Base-by-base conservation (phyloP, 2,329 filamentous ascomycete genomes). In the Chaetomiaceae sp. region DNA sequence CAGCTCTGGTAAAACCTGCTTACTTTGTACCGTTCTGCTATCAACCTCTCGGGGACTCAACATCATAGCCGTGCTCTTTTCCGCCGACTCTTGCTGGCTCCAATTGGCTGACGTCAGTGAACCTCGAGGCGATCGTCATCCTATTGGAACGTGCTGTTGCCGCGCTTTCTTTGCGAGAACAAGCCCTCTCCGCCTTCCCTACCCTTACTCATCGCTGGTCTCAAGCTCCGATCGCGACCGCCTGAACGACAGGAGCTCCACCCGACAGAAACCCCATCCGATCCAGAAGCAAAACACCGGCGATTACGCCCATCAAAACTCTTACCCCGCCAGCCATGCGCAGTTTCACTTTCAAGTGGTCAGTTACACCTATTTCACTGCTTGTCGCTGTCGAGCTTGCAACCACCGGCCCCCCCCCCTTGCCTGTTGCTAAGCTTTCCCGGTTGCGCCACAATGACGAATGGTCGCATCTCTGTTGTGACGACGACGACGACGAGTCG, bases 301-400 rank as follows among this genome's bases (percentile, higher is more conserved):
- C 37, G 29, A 25, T 30, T 27, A 10, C 37, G 11, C 14, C 20
- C 20, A 18, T 5, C 13, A 4, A 38, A 37, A 51, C 25, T 5
- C 5, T 27, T 9, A 5, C 25, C 9, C 25, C 27, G 38, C 29
- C 51, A 54, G 47, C 51, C 41, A 85, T 86, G 82, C 83, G 81
- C 65, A 85, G 75, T 73, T 86, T 82, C 67, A 82, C 82, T 46
- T 87, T 87, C 75, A 84, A 79, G 69, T 87, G 84, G 84, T 87
- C 72, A 72, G 82, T 48, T 4, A 11, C 18, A 40, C 25, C 25
- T 25, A 13, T 13, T n/a, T 30, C 14, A 11, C 23, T 20, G 5
- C 33, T n/a, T 9, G 9, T 27, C 9, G 5, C 25, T 9, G 25
- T 9, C 25, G 25, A 27, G 25, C 25, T 27, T 27, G 25, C 5